Base-by-base conservation (phyloP, 129 eudicot species). In the Escallonia herrerae region DNA sequence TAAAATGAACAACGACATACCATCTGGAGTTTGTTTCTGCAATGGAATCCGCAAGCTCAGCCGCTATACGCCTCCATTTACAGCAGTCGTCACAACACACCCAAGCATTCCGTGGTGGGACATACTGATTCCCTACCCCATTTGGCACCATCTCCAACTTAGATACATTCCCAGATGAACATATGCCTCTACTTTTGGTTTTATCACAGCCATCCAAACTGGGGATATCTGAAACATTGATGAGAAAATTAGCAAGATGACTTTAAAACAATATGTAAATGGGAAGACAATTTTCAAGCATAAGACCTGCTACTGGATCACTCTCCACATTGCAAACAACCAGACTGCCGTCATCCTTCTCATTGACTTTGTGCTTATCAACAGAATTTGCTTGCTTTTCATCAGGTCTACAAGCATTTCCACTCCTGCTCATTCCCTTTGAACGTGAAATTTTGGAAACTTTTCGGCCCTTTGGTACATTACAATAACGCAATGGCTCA, bases 51-150 rank as follows among this genome's bases (percentile, higher is more conserved):
- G 96, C 96, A 74, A 93, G 96, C 44, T 62, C 45, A 75, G 87
- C 91, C 49, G 96, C 73, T 74, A 93, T 93, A 58, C 96, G 83
- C 71, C 98, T 83, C 96, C 98, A 93, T 75, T 93, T 93, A 63
- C 70, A 64, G 76, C 98, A 93, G 68, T 79, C 79, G 53, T 93
- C 98, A 83, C 96, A 93, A 68, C 84, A 80, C 71, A 93, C 98
- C 98, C 98, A 93, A 44, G 98, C 98, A 80, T 75, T 86, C 33
- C 75, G 68, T 11, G 77, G 74, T 6, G 71, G 74, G 62, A 46
- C 67, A 56, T 14, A 65, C 58, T 72, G 72, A 53, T 80, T 67
- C 62, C 12, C 70, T 11, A 56, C 69, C 48, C 42, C 80, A 67
- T 62, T 68, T 13, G 77, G 71, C 64, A 58, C 60, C 66, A 67